phyloP scores from a whole-genome alignment of 1,284 basidiomycete genomes.

The Tausonia pullulans region DNA sequence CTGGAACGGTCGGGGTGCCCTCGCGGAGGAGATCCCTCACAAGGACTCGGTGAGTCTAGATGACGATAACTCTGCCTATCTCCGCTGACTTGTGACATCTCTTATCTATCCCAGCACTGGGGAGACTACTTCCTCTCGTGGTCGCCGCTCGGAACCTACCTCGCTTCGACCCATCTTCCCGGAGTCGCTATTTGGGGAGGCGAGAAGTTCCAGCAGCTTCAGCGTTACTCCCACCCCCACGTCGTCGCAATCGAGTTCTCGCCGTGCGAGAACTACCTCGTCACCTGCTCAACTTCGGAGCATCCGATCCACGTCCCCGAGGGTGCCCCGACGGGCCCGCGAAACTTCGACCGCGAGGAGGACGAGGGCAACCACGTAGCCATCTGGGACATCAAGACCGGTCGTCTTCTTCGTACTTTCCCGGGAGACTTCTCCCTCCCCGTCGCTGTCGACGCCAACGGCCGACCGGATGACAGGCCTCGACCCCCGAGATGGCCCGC shows the following conservation, averaged over 20 bases:
- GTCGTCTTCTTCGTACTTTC: conserved; percentile 86
- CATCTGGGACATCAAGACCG: conserved; percentile 94
- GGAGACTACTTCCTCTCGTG: conserved; percentile 96
- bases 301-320: conserved; percentile 84
- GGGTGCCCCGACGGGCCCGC: conserved; percentile 45
- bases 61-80: conserved; percentile 18
- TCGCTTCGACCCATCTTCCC: conserved; percentile 88
- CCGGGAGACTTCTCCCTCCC: conserved; percentile 40
- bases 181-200: conserved; percentile 97
- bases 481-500: conserved; percentile 63
- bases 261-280: conserved; percentile 90
- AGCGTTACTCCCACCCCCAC: conserved; percentile 85
- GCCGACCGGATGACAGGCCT: neutral
- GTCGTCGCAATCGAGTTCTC: conserved; percentile 97
- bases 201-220: conserved; percentile 60
- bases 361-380: conserved; percentile 97
- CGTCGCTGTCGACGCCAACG: conserved; percentile 38
- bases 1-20: conserved; percentile 88
- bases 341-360: conserved; percentile 46
- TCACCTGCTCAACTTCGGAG: conserved; percentile 78
- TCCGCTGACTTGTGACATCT: neutral
- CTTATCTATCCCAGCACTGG: conserved; percentile 54
- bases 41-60: conserved; percentile 26
- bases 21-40: conserved; percentile 57
- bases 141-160: conserved; percentile 90